Base-by-base conservation (phyloP, 2,329 filamentous ascomycete genomes). In the Fusarium sambucinum region DNA sequence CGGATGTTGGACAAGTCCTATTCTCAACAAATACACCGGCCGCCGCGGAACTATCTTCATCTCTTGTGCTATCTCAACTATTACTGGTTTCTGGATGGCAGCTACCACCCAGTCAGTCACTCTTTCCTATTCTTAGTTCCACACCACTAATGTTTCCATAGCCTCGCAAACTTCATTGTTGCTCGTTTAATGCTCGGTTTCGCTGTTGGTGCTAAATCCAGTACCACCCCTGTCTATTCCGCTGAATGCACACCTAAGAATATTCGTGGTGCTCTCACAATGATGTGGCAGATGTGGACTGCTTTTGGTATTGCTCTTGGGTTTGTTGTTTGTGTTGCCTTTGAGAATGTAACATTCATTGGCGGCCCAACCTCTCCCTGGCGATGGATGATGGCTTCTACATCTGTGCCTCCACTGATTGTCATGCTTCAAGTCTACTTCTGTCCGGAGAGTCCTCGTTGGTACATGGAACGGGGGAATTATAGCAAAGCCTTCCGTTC, bases 41-140 rank as follows among this genome's bases (percentile, higher is more conserved):
- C 85, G 89, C 33, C 83, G 89, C 3, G 87, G 89, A 29, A 90
- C 87, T 6, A 89, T 90, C 52, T 89, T 90, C 73, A 82, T 89
- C 55, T 87, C 87, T 3, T 88, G 87, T 60, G 81, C 85, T 53
- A 82, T 78, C 61, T 87, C 86, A 78, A 75, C 78, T 81, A n/a
- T 75, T 82, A 63, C 78, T 78, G 48, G 84, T 78, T 40, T 87
- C 86, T 74, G 86, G 87, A 53, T 90, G 87, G 87, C 77, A 4
- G 60, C 84, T 77, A 79, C 83, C 62, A 81, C 88, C 46, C 85
- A 86, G 46, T 84, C 6, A 9, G 35, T 38, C 6, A 12, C 9
- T 12, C 19, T n/a, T 7, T 13, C 5, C 4, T 1, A 38, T 9
- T 21, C 6, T 1, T 11, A 6, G 6, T 2, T 13, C 3, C 1